Base-by-base conservation (phyloP, 441 rosid species). In the Codiaeum variegatum region DNA sequence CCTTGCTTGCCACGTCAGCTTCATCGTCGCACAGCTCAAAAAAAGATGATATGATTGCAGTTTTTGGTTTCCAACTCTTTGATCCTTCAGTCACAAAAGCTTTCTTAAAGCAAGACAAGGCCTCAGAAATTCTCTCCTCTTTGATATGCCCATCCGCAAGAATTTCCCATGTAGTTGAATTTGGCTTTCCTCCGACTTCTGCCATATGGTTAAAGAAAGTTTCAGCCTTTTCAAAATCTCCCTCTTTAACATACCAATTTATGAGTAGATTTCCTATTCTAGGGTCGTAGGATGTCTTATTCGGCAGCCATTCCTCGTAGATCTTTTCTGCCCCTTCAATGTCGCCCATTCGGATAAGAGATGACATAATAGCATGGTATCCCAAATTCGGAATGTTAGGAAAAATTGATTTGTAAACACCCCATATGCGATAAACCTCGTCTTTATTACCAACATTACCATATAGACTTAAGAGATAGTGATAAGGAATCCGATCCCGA, bases 211-310 rank as follows among this genome's bases (percentile, higher is more conserved):
- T 78, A 68, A 90, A 88, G 61, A 88, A 62, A 28, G 78, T 82
- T 79, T 88, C 83, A 19, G 92, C 97, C 77, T 82, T 85, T 64
- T 84, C 91, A 70, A 89, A 63, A 47, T 83, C 78, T 67, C 92
- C 88, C 76, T 82, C 86, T 80, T 84, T 89, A 23, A 87, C 86
- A 26, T 86, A 88, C 70, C 72, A 80, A 54, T 76, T 83, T 82
- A 94, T 87, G 71, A 94, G 81, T 73, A 91, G 90, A 83, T 94
- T 91, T 56, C 85, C 86, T 75, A 94, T 79, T 84, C 97, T 92
- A 69, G 97, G 91, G 85, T 94, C 98, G 62, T 81, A 92, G 38
- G 90, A 81, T 28, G 89, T 76, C 81, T 79, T 92, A 68, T 81
- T 85, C 0, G 85, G 79, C 77, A 91, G 80, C 98, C 98, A 94